phyloP scores from a whole-genome alignment of 805 yeast species.

The Saccharomyces kudriavzevii region DNA sequence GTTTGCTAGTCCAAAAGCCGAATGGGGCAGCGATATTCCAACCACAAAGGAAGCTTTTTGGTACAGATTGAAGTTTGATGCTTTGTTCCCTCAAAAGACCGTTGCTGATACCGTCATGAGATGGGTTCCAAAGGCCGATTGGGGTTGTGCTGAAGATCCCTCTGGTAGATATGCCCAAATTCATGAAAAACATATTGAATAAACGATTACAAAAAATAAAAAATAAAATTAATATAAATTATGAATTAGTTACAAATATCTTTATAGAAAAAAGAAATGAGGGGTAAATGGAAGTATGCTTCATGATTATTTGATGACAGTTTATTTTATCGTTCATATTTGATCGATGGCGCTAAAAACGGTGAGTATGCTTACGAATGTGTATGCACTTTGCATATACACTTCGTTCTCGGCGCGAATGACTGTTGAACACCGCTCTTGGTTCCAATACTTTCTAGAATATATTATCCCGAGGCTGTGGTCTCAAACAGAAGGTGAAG shows the following conservation, averaged over 20 bases:
- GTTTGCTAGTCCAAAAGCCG: conserved; percentile 81
- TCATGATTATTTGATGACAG: background rate
- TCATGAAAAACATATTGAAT: conserved; percentile 60
- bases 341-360: background rate
- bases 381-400: background rate
- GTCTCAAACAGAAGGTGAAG: background rate
- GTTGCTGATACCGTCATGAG: conserved; percentile 97
- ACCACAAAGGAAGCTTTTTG: conserved; percentile 98
- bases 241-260: background rate
- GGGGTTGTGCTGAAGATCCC: conserved; percentile 99
- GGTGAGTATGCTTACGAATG: background rate
- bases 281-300: background rate
- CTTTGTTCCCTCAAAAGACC: conserved; percentile 79
- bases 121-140: conserved; percentile 99
- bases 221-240: too few species aligned
- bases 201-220: background rate
- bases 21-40: conserved; percentile 95
- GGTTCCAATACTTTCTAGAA: background rate
- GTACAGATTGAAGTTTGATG: conserved; percentile 96
- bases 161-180: conserved; percentile 93
- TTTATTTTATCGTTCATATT: background rate
- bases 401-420: background rate
- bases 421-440: background rate
- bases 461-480: background rate
- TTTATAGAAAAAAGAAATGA: background rate